Evolutionary conservation across 1,139 yeast genomes (phyloP).

Genomic region (Saccharomycopsis phalli): DNA sequence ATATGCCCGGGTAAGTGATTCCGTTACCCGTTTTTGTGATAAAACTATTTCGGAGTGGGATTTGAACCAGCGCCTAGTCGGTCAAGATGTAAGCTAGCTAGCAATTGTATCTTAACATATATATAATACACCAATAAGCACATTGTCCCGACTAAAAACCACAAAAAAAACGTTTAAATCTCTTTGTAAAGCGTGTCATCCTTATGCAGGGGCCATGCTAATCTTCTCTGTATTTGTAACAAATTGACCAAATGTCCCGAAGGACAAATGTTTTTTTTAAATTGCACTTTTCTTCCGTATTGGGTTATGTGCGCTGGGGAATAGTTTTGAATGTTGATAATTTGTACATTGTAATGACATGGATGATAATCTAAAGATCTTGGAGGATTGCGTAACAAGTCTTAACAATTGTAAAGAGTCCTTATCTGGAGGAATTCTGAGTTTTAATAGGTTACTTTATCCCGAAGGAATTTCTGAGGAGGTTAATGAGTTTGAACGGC

Average conservation of each 20-base stretch:
- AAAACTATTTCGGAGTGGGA: no score
- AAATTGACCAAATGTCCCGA: conserved; percentile 54
- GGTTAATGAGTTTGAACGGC: conserved; percentile 17
- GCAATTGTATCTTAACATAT: no score
- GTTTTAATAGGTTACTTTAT: conserved; percentile 10
- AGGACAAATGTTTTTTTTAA: conserved; percentile 24
- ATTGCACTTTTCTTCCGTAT: background rate
- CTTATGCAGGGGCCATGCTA: conserved; percentile 99
- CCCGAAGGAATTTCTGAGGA: conserved; percentile 3
- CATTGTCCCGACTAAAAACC: conserved; percentile 8
- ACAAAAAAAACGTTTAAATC: conserved; percentile 72
- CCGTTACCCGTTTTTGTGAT: no score
- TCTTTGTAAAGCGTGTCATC: conserved; percentile 97
- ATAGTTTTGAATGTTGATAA: no score
- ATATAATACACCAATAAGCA: no score
- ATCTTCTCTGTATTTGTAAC: conserved; percentile 95
- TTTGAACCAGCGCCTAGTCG: no score
- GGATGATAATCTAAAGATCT: conserved; percentile 13
- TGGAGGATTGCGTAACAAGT: conserved; percentile 15
- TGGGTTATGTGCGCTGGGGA: background rate
- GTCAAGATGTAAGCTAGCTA: no score
- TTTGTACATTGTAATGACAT: background rate
- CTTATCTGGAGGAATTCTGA: conserved; percentile 1
- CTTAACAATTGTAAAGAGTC: conserved; percentile 16
- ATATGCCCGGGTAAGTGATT: no score